phyloP scores from a whole-genome alignment of 2,329 filamentous ascomycete species.

The Cladophialophora immunda region DNA sequence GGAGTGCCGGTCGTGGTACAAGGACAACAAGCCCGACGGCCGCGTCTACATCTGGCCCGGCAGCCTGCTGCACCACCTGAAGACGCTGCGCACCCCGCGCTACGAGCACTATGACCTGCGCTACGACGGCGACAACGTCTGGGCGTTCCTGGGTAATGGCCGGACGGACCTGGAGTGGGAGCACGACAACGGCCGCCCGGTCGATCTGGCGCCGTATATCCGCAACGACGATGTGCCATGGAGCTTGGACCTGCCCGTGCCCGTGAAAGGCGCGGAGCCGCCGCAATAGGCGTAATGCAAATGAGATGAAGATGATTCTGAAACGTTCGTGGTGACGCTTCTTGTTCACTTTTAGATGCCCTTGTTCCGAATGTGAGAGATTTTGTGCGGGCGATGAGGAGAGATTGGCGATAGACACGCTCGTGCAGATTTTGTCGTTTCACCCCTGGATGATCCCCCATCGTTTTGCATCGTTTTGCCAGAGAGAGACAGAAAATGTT shows the following conservation, averaged over 20 bases:
- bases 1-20: conserved; percentile 43
- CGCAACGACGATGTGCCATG: conserved; percentile 25
- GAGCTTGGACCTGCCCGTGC: conserved; percentile 24
- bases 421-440: background rate
- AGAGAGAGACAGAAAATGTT: background rate
- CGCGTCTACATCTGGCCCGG: conserved; percentile 33
- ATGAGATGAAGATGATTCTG: background rate
- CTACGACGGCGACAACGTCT: conserved; percentile 49
- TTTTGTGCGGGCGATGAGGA: background rate
- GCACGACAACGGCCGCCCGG: conserved; percentile 22
- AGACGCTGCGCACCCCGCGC: conserved; percentile 48
- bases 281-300: background rate
- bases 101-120: conserved; percentile 48
- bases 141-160: conserved; percentile 53
- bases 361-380: no score
- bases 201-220: conserved; percentile 32
- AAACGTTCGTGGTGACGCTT: background rate
- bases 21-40: conserved; percentile 37
- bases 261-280: background rate
- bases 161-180: conserved; percentile 51
- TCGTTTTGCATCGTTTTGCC: no score
- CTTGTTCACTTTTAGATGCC: no score
- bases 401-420: background rate
- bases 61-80: conserved; percentile 32
- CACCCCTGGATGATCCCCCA: no score